Evolutionary conservation across 192 early-diverging fungal genomes (phyloP), one percentile per base, ranked within the genome.

Genomic region (Jimgerdemannia lactiflua): DNA sequence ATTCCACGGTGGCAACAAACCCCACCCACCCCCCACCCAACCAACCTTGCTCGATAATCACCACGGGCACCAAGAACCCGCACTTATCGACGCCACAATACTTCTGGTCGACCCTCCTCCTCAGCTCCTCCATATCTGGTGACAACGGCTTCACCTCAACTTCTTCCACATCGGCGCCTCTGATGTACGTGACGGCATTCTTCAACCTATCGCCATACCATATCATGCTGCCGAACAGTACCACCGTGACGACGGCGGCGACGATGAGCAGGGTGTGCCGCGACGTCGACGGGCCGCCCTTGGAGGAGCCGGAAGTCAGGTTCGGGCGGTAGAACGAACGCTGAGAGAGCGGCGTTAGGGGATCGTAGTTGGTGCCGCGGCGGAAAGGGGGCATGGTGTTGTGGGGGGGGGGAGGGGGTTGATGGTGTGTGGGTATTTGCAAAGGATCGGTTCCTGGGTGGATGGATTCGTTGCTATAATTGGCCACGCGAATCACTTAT

Each of bases 51-150:
- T 68, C 67, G 67, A 41, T 68, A 41, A 68, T 68, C 6, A 20
- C 67, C 40, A 68, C 67, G 67, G 67, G 67, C 9, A 68, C 67
- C 67, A 68, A 68, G 40, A 68, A 68, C 40, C 67, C 2, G 67
- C 67, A 68, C 29, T 20, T 20, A 9, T 20, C 40, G 9, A 39
- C 9, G 6, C 67, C 67, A 19, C 67, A 68, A 68, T 68, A 68
- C 67, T 68, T 20, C 29, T 41, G 67, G 40, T 68, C 67, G 6
- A 68, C 40, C 18, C 19, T 59, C 49, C 49, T 59, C 49, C 14
- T 59, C 2, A 14, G 8, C 14, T 59, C 49, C 0, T 59, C 49
- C 14, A 59, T 29, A 29, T 29, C 29, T 29, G 29, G 29, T 1
- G 29, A 29, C 29, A 29, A 29, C 29, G 29, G 29, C 29, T 1